Base-by-base conservation (phyloP, 2,329 filamentous ascomycete species). In the Colletotrichum incanum region DNA sequence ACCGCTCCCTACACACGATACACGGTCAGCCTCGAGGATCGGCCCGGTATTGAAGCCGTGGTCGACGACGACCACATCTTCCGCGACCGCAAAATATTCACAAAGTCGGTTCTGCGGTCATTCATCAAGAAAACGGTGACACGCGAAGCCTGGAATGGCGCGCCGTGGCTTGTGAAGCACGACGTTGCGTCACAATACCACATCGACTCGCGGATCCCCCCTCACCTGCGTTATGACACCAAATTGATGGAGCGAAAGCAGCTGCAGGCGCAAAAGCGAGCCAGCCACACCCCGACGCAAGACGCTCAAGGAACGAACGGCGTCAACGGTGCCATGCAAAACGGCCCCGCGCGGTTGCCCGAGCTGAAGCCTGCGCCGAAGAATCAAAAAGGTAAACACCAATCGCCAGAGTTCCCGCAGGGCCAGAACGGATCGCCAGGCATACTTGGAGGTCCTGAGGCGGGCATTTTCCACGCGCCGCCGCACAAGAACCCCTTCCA, bases 101-200 rank as follows among this genome's bases (percentile, higher is more conserved):
- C 96, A 37, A 98, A 99, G 83, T 92, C 95, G 60, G 95, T 98
- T 81, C 86, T 99, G 50, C 92, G 96, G 43, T 94, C 95, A 7
- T 99, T 98, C 76, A 94, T 99, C 75, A 98, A 98, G 80, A 95
- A 97, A 82, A 96, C 95, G 0, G 93, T 98, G n/a, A 93, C 92
- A 2, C 88, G 96, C 73, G 96, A 98, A 78, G 90, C 94, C 5
- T 98, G 95, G 94, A 96, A 92, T 73, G 96, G 96, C n/a, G 96
- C 96, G 0, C 96, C 96, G 0, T 99, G 96, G 96, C 85, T 97
- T 67, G 96, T 98, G 23, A 98, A 97, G 83, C 89, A 93, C 45
- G 92, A 94, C 65, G 91, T 97, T 71, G 96, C 96, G 1, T 90
- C 91, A 56, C 89, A 92, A 74, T 98, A 96, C 81, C 92, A 94